phyloP scores from a whole-genome alignment of 306 rosid genomes.

The Vicia faba region DNA sequence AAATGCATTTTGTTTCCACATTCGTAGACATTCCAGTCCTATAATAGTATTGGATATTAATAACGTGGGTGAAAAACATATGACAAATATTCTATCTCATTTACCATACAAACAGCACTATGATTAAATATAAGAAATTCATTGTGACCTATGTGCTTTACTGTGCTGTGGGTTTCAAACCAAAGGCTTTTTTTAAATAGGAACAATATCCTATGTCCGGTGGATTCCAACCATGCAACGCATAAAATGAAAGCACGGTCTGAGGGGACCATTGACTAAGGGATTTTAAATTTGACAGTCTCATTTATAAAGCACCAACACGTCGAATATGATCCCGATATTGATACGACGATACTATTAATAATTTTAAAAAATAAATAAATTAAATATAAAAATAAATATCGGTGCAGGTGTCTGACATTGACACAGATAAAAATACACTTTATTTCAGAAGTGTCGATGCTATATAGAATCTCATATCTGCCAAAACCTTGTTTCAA shows the following conservation, averaged over 20 bases:
- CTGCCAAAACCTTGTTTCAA: no score
- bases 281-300: no score
- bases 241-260: conserved; percentile 8
- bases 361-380: no score
- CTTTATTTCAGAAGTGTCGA: no score
- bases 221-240: conserved; percentile 44
- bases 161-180: not conserved
- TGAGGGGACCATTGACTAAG: conserved; percentile 2
- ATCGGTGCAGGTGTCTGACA: no score
- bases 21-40: conserved; percentile 22
- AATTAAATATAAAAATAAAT: no score
- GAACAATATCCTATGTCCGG: conserved; percentile 20
- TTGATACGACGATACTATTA: no score
- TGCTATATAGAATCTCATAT: no score
- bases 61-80: conserved; percentile 33
- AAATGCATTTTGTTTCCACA: conserved; percentile 6
- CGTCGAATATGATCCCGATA: no score
- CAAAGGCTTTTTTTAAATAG: not conserved
- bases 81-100: not conserved
- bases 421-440: no score
- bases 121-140: conserved; percentile 16
- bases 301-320: no score
- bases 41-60: conserved; percentile 5
- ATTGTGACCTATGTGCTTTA: not conserved
- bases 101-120: conserved; percentile 1